Evolutionary conservation across 2,329 filamentous ascomycete species (phyloP).

Genomic region (Phaeoacremonium minimum): DNA sequence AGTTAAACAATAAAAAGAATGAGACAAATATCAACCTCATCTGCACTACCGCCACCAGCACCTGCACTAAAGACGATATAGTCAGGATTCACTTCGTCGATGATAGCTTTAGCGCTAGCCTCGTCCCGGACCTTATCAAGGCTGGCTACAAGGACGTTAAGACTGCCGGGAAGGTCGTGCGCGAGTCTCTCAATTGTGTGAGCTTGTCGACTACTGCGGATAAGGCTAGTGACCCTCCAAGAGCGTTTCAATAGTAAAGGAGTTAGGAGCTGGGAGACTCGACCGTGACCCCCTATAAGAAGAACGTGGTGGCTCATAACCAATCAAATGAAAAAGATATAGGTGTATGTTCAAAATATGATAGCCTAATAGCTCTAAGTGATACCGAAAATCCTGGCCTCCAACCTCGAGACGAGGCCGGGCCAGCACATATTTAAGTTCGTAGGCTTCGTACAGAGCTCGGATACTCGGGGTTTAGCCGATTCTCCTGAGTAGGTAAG

Average conservation of each 20-base stretch:
- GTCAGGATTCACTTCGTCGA: slow-evolving; percentile 58
- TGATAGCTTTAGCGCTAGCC: slow-evolving; percentile 55
- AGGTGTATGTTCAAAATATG: too few species aligned
- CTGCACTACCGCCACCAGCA: slow-evolving; percentile 55
- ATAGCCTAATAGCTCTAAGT: too few species aligned
- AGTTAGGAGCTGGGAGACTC: slow-evolving; percentile 70
- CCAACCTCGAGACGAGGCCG: too few species aligned
- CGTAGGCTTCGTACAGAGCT: too few species aligned
- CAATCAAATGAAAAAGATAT: too few species aligned
- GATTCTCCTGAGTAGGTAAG: too few species aligned
- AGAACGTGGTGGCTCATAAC: slow-evolving; percentile 52
- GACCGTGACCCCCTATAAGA: slow-evolving; percentile 78
- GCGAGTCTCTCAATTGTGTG: slow-evolving; percentile 59
- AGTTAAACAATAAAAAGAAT: too few species aligned
- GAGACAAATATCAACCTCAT: too few species aligned
- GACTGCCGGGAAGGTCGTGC: slow-evolving; percentile 48
- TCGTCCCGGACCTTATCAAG: slow-evolving; percentile 66
- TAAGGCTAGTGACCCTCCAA: slow-evolving; percentile 75
- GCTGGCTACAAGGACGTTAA: slow-evolving; percentile 66
- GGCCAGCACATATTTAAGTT: too few species aligned
- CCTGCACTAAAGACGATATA: slow-evolving; percentile 68
- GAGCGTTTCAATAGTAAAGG: slow-evolving; percentile 69
- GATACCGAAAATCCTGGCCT: too few species aligned
- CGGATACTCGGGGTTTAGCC: too few species aligned
- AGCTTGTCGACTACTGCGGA: slow-evolving; percentile 68